Conservation (phyloP, 148 eudicot species). For the Silene uniflora region DNA sequence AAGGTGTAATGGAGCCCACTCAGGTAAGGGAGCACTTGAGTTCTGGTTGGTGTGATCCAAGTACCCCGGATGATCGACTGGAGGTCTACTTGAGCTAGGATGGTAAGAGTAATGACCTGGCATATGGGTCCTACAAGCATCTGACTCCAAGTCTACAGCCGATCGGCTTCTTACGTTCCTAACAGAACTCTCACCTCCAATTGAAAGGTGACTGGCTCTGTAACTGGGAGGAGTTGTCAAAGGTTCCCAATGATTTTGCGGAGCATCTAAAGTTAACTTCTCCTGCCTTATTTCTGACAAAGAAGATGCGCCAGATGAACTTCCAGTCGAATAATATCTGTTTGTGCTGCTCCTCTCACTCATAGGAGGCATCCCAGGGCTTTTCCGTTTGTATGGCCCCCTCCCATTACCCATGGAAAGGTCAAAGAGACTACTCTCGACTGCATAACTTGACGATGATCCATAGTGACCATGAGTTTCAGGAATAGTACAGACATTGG, state of each 20-base stretch:
- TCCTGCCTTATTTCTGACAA: constrained; percentile 53
- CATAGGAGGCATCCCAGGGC: constrained; percentile 52
- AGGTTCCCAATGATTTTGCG: constrained; percentile 50
- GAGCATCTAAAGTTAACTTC: constrained; percentile 45
- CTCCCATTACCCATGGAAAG: constrained; percentile 42
- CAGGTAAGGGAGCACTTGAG: constrained; percentile 43
- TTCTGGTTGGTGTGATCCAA: constrained; percentile 40
- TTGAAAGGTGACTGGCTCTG: constrained; percentile 40
- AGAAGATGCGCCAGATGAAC: constrained; percentile 52
- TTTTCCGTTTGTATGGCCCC: constrained; percentile 64
- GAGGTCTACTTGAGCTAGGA: constrained; percentile 33
- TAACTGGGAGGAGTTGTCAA: constrained; percentile 34
- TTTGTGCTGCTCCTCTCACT: constrained; percentile 59
- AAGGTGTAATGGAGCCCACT: constrained; percentile 48
- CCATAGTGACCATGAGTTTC: constrained; percentile 57
- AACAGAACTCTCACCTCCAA: constrained; percentile 47
- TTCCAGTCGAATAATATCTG: constrained; percentile 48
- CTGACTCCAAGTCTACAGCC: constrained; percentile 47
- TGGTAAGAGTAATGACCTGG: constrained; percentile 38
- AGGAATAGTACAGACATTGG: constrained; percentile 37
- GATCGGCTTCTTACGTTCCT: constrained; percentile 82
- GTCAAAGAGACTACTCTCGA: constrained; percentile 51
- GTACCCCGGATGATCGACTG: constrained; percentile 41
- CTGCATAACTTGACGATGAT: constrained; percentile 58
- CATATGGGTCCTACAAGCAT: constrained; percentile 38